A percentile compares a stretch with the other conserved stretches of the same genome.
These are phyloP conservation scores for Calophaca sinica DNA, from an alignment of 306 rosid genomes.

Conservation along the genomic window DNA sequence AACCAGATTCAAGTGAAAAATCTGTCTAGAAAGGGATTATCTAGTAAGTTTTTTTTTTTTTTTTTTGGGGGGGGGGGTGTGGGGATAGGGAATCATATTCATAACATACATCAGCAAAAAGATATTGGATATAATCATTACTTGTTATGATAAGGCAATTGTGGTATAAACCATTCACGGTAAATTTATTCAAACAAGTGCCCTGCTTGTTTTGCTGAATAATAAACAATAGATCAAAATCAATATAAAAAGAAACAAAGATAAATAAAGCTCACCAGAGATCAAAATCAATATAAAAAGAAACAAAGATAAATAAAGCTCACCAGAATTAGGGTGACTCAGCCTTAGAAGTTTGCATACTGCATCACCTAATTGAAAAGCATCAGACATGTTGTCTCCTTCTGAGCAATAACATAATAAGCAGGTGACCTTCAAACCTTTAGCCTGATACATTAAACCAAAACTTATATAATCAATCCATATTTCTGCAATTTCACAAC, in stretches of 20 bases:
- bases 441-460: slow-evolving; percentile 68
- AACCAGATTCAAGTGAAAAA: slow-evolving; percentile 30
- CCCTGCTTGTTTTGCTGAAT: slow-evolving; percentile 8
- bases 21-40: neutral
- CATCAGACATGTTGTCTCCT: slow-evolving; percentile 91
- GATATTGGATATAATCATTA: slow-evolving; percentile 16
- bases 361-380: slow-evolving; percentile 87
- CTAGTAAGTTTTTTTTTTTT: neutral
- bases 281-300: neutral
- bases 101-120: neutral
- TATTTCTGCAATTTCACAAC: slow-evolving; percentile 16
- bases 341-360: slow-evolving; percentile 64
- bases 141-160: slow-evolving; percentile 4
- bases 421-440: slow-evolving; percentile 92
- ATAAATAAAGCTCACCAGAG: slow-evolving; percentile 56
- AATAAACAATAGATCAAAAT: neutral
- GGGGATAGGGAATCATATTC: neutral
- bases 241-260: neutral
- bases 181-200: slow-evolving; percentile 17
- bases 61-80: too few relatives aligned
- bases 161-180: neutral
- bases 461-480: slow-evolving; percentile 30
- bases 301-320: slow-evolving; percentile 43
- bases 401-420: slow-evolving; percentile 90
- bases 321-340: slow-evolving; percentile 60